Base-by-base conservation (phyloP, 139 green algal species). In the Volvox africanus region DNA sequence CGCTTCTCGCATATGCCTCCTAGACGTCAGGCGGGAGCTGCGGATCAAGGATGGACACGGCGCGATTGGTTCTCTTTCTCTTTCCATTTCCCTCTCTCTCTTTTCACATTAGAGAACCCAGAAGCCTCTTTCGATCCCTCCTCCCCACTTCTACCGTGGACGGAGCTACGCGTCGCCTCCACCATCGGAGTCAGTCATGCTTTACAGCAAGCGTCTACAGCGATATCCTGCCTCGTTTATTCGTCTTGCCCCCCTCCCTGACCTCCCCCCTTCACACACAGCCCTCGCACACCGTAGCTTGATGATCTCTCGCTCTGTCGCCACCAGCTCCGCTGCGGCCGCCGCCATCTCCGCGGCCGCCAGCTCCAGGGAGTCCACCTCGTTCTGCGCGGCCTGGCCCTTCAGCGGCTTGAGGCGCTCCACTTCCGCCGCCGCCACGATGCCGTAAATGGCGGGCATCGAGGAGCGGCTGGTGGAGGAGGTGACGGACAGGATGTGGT, bases 301-400 rank as follows among this genome's bases (percentile, higher is more conserved):
- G 30, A 97, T 91, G 84, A 99, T 96, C 68, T 97, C 93, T 14
- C 96, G 94, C 93, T 99, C 97, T 26, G 96, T 91, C 1, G 93
- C 85, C 44, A 99, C 97, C 50, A 99, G 92, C 30, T 94, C 36
- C 21, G 94, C 93, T 1, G 97, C 97, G 35, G 97, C 97, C 62
- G 96, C 87, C 0, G 95, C 94, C 95, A 99, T 98, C 88, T 99
- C 97, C 24, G 94, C 95, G 14, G 97, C 97, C 22, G 97, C 96
- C 61, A 96, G 90, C 93, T 99, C 97, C 86, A 99, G 94, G 16
- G 92, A 91, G 28, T 93, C 92, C 5, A 97, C 95, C 61, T 97
- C 96, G 14, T 89, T 94, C 80, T 92, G 86, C 2, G 88, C 76
- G 1, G 67, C 55, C 75, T 85, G 73, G 22, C 86, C 75, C 50